Base-by-base conservation (phyloP, 192 early-diverging fungal species). In the Coemansia sp. region DNA sequence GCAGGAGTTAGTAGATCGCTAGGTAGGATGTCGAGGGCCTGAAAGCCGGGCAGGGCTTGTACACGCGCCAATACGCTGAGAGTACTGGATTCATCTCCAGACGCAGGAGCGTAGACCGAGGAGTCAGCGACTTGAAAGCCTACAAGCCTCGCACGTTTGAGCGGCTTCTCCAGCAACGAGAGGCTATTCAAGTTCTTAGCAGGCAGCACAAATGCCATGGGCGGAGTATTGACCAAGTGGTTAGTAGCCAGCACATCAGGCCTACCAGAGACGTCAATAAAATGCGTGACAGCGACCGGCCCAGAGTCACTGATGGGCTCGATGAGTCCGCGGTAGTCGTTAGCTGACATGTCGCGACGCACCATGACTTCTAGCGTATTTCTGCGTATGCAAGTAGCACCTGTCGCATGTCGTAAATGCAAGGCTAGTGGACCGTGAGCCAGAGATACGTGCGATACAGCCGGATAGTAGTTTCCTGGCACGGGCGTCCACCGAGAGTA, bases 301-400 rank as follows among this genome's bases (percentile, higher is more conserved):
- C 29, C 43, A 20, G 7, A 2, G 70, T 83, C 81, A 1, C 33
- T 36, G 47, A 83, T 29, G 8, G 81, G 81, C 8, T 27, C 29
- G 6, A 12, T 10, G 52, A 83, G 66, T 1, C 81, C 81, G 40
- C 81, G 81, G 65, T 65, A 83, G 47, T 83, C 81, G 68, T 83
- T 83, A 29, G 67, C 81, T 12, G 73, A 53, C 76, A 83, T 66
- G 68, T 68, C 70, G 52, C 81, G 76, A 47, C 75, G 81, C 68
- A 83, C 22, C 64, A 78, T 36, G 49, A 75, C 40, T 43, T 83
- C 81, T 40, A 83, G 60, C 11, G 61, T 65, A 15, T 69, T 63
- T 0, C 43, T 29, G 3, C 29, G n/a, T 8, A 76, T 18, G 18
- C 81, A 75, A 10, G 81, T 67, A 16, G 47, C 81, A 22, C 81